phyloP scores from a whole-genome alignment of 2,329 filamentous ascomycete genomes.

The Herpotrichia juniperi region DNA sequence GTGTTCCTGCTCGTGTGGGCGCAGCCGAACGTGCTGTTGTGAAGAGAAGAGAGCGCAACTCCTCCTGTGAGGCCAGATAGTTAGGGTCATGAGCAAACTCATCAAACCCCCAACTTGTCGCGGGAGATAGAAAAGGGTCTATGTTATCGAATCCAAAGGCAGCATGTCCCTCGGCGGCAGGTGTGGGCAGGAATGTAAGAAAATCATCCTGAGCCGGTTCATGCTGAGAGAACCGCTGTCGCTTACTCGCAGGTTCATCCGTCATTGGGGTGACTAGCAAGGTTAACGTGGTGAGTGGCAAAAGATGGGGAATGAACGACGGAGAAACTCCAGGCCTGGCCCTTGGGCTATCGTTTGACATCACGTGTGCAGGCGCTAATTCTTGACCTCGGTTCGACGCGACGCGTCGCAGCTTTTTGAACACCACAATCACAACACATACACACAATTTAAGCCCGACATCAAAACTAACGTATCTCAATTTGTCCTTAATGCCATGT shows the following conservation, averaged over 20 bases:
- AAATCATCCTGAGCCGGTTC: slow-evolving; percentile 8
- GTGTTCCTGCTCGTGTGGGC: slow-evolving; percentile 30
- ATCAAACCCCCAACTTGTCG: slow-evolving; percentile 32
- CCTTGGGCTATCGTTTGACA: too few species aligned
- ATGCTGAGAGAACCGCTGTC: slow-evolving; percentile 14
- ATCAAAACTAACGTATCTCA: too few species aligned
- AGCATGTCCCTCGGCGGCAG: neutral
- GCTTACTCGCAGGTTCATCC: slow-evolving; percentile 16
- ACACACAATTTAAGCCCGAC: neutral
- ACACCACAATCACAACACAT: neutral
- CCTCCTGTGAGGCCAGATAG: slow-evolving; percentile 36
- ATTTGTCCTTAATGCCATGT: too few species aligned
- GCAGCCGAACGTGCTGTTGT: slow-evolving; percentile 33
- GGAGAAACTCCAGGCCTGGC: too few species aligned
- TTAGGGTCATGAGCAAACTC: slow-evolving; percentile 34
- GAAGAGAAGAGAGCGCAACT: slow-evolving; percentile 33
- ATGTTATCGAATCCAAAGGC: slow-evolving; percentile 17
- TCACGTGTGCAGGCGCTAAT: neutral
- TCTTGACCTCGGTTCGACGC: neutral
- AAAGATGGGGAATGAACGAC: neutral
- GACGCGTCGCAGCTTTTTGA: neutral
- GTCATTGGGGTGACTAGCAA: slow-evolving; percentile 9
- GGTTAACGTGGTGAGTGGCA: neutral
- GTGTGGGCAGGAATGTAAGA: slow-evolving; percentile 8
- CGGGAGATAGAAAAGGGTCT: slow-evolving; percentile 30